These are phyloP conservation scores for Trichosporon sp. DNA, from an alignment of 1,284 basidiomycete genomes.

Conservation along the genomic window DNA sequence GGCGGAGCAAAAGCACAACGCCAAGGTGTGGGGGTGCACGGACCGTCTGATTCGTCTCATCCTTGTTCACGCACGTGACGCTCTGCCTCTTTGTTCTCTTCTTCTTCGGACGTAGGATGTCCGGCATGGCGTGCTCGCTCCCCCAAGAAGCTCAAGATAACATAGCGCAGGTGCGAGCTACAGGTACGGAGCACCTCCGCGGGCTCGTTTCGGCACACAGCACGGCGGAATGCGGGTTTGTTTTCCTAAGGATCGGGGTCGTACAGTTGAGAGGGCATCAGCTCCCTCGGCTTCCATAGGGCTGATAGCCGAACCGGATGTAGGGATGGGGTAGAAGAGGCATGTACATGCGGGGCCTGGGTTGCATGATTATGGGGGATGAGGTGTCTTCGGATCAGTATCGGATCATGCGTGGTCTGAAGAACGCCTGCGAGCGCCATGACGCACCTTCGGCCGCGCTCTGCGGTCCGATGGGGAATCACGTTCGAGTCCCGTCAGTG, in stretches of 20 bases:
- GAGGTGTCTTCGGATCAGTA: neutral
- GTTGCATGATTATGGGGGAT: neutral
- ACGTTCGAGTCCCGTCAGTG: too few relatives aligned
- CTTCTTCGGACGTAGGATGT: neutral
- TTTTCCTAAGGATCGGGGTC: neutral
- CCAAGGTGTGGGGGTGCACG: slow-evolving; percentile 4
- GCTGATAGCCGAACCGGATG: slow-evolving; percentile 1
- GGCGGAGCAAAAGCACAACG: neutral
- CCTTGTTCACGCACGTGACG: neutral
- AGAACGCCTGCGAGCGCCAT: too few relatives aligned
- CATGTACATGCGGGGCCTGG: neutral
- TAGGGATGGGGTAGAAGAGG: neutral
- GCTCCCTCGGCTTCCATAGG: neutral
- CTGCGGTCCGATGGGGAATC: too few relatives aligned
- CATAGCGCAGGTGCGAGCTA: neutral
- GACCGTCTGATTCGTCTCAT: neutral
- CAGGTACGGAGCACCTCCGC: neutral
- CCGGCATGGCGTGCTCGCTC: neutral
- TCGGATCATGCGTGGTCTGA: neutral
- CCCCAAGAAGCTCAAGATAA: neutral
- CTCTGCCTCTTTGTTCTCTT: neutral
- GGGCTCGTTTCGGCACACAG: neutral
- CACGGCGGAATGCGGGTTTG: neutral
- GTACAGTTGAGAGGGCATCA: neutral
- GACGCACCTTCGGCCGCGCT: too few relatives aligned